Evolutionary conservation across 176 grass and related monocot species (phyloP).

Genomic region (Tuctoria greenei): DNA sequence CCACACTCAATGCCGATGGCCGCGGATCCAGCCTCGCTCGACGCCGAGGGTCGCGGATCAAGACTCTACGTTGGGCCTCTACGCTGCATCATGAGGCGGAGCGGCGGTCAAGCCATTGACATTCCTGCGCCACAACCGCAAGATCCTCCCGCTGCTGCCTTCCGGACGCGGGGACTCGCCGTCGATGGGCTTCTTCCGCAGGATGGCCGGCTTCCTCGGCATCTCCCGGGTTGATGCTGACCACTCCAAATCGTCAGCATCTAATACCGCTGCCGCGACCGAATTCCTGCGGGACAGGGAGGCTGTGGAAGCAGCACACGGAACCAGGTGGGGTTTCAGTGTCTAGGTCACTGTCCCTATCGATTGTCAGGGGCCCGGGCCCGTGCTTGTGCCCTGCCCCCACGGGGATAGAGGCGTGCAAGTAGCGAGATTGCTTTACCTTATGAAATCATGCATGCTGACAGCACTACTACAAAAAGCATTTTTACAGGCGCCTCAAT

Average conservation of each 20-base stretch:
- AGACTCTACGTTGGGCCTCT: too few species aligned
- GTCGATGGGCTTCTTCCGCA: slow-evolving; percentile 41
- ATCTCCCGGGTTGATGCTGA: slow-evolving; percentile 45
- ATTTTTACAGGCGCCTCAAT: too few species aligned
- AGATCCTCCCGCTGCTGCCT: neutral
- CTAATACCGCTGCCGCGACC: neutral
- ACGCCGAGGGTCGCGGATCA: too few species aligned
- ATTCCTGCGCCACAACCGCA: too few species aligned
- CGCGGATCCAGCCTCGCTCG: too few species aligned
- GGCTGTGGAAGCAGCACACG: neutral
- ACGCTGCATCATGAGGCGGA: too few species aligned
- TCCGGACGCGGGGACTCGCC: neutral
- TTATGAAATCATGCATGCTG: neutral
- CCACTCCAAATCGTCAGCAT: slow-evolving; percentile 16
- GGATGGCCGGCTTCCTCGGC: slow-evolving; percentile 40
- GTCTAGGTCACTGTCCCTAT: slow-evolving; percentile 49
- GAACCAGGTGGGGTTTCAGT: slow-evolving; percentile 44
- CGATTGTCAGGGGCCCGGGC: slow-evolving; percentile 36
- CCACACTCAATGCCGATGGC: too few species aligned
- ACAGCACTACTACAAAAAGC: too few species aligned
- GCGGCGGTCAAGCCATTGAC: too few species aligned
- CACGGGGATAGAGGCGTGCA: slow-evolving; percentile 53
- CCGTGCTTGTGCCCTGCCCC: slow-evolving; percentile 43
- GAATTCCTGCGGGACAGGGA: slow-evolving; percentile 39
- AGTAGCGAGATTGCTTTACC: slow-evolving; percentile 29